These are phyloP conservation scores for Diospyros lotus DNA, from an alignment of 148 eudicot species.

Conservation along the genomic window DNA sequence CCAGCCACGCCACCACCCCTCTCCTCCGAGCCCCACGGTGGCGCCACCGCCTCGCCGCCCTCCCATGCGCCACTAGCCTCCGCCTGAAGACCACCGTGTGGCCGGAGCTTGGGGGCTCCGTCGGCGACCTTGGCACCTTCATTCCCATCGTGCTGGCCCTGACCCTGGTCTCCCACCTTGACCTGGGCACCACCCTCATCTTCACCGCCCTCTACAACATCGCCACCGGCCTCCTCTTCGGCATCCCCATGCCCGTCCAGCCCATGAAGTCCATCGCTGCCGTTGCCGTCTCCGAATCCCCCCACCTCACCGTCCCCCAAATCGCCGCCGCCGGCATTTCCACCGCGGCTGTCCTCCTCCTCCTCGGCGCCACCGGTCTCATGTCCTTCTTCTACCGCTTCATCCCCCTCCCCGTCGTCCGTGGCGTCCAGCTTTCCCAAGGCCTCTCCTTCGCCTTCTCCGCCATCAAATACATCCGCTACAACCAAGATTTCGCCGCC, in stretches of 20 bases:
- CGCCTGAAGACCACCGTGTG: slow-evolving; percentile 36
- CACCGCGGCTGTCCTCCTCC: slow-evolving; percentile 38
- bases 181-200: slow-evolving; percentile 50
- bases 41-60: slow-evolving; percentile 5
- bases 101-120: slow-evolving; percentile 51
- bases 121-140: slow-evolving; percentile 58
- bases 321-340: slow-evolving; percentile 49
- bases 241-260: slow-evolving; percentile 57
- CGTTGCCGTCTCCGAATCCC: slow-evolving; percentile 45
- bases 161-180: slow-evolving; percentile 44
- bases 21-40: slow-evolving; percentile 12
- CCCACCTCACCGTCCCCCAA: slow-evolving; percentile 35
- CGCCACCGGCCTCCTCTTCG: slow-evolving; percentile 41
- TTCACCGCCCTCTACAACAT: slow-evolving; percentile 53
- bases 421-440: slow-evolving; percentile 62
- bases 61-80: slow-evolving; percentile 26
- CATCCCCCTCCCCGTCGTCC: slow-evolving; percentile 55
- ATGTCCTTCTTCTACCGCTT: slow-evolving; percentile 42
- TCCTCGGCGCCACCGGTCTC: slow-evolving; percentile 52
- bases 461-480: slow-evolving; percentile 56
- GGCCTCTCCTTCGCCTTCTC: slow-evolving; percentile 55
- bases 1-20: slow-evolving; percentile 1
- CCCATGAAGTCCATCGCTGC: slow-evolving; percentile 69
- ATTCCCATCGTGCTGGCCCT: slow-evolving; percentile 56
- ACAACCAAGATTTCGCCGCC: slow-evolving; percentile 41